Base-by-base conservation (phyloP, 805 yeast species). In the Naumovozyma castellii region DNA sequence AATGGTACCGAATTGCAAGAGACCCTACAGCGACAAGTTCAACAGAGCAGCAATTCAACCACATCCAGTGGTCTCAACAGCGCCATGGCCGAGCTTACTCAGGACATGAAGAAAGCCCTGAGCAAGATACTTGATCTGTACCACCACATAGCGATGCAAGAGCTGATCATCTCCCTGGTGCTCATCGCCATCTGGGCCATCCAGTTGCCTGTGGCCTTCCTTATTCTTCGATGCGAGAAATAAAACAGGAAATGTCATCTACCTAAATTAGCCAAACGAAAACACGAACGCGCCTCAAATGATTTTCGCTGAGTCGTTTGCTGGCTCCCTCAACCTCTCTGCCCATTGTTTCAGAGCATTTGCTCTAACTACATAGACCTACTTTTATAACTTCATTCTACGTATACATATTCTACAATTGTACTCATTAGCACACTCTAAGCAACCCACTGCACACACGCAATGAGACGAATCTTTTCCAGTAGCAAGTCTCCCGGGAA, bases 161-260 rank as follows among this genome's bases (percentile, higher is more conserved):
- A 79, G 51, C 53, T 76, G 3, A 64, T 62, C 38, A 62, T 80
- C 2, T 64, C 79, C 0, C 27, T 67, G 3, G 63, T 56, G 0
- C 50, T 80, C 0, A 36, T 78, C 1, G 65, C 59, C 0, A 22
- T 73, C 1, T 80, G 84, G 82, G 1, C 66, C 0, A 4, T 68
- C 0, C 76, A 75, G 45, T 35, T 73, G 2, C 43, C 67, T 0
- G 54, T 69, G 18, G 79, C 72, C 0, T 20, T 54, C 1, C 15
- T 56, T 3, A 38, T 50, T 6, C 27, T 22, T 6, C 27, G 10
- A 22, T 22, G 27, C 9, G n/a, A n/a, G n/a, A n/a, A n/a, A n/a
- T n/a, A n/a, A n/a, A n/a, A n/a, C n/a, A n/a, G n/a, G n/a, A n/a
- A n/a, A n/a, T n/a, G n/a, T n/a, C n/a, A n/a, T n/a, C n/a, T n/a